Evolutionary conservation across 108 stramenopile species (phyloP).

Genomic region (Cyclostephanos invisitatus): DNA sequence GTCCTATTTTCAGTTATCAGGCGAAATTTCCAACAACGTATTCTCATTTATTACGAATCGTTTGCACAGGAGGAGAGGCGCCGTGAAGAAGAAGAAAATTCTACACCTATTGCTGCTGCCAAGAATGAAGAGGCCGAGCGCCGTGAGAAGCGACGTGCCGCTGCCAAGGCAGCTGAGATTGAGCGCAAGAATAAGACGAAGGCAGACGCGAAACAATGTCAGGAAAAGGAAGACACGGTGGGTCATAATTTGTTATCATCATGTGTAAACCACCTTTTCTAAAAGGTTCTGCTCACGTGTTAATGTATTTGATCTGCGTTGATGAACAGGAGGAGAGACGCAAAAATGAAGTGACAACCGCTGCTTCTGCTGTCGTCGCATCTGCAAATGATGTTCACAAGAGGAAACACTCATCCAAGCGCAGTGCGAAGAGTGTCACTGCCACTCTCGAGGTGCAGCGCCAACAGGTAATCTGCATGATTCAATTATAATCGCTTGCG

Average conservation of each 20-base stretch:
- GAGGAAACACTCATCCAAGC: neutral
- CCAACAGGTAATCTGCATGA: slow-evolving; percentile 1
- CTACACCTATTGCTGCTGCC: neutral
- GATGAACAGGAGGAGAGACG: slow-evolving; percentile 9
- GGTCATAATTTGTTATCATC: neutral
- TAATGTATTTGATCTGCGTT: neutral
- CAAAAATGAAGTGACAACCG: slow-evolving; percentile 16
- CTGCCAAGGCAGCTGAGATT: neutral
- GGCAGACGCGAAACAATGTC: slow-evolving; percentile 1
- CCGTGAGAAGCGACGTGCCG: slow-evolving; percentile 16
- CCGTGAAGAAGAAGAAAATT: slow-evolving; percentile 11
- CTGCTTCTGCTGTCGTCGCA: slow-evolving; percentile 14
- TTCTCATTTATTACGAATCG: neutral
- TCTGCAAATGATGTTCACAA: neutral
- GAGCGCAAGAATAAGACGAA: neutral
- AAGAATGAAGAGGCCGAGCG: slow-evolving; percentile 19
- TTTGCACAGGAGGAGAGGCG: slow-evolving; percentile 11
- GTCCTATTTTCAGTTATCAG: neutral
- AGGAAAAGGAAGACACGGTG: slow-evolving; percentile 17
- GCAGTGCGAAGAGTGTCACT: neutral
- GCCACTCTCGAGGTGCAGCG: slow-evolving; percentile 11
- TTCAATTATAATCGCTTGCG: neutral
- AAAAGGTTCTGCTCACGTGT: neutral
- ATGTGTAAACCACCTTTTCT: neutral
- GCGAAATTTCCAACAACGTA: neutral